Evolutionary conservation across 352 stramenopile genomes (phyloP).

Genomic region (Pythium folliculosum): DNA sequence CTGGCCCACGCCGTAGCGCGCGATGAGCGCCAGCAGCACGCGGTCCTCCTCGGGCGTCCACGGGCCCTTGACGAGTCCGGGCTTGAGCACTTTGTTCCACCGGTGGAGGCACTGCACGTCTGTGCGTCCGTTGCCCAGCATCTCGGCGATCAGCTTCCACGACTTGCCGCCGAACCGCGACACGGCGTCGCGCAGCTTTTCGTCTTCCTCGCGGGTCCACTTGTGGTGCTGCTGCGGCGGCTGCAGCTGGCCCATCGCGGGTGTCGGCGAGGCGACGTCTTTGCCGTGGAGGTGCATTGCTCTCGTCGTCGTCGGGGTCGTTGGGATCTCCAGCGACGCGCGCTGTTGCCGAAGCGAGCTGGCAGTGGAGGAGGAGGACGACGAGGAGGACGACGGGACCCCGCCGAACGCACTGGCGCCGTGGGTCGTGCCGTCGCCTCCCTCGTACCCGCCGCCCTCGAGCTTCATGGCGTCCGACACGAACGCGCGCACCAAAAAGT

Average conservation of each 20-base stretch:
- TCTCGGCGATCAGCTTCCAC: slow-evolving; percentile 94
- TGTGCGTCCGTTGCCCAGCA: slow-evolving; percentile 84
- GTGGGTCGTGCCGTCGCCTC: not conserved
- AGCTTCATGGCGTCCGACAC: slow-evolving; percentile 59
- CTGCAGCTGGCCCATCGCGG: too few relatives aligned
- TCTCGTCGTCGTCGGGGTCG: not conserved
- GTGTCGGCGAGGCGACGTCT: not conserved
- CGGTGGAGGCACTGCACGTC: slow-evolving; percentile 95
- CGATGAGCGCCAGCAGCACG: slow-evolving; percentile 70
- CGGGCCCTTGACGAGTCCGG: slow-evolving; percentile 84
- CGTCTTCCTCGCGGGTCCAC: slow-evolving; percentile 93
- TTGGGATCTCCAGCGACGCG: slow-evolving; percentile 3
- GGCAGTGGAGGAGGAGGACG: not conserved
- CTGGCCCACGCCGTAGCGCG: slow-evolving; percentile 83
- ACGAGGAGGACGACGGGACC: not conserved
- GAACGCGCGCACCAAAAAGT: slow-evolving; percentile 74
- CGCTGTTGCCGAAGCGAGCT: not conserved
- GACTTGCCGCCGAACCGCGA: slow-evolving; percentile 91
- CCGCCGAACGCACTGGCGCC: not conserved
- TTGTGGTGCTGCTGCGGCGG: slow-evolving; percentile 45
- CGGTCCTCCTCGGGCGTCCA: slow-evolving; percentile 90
- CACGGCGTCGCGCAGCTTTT: slow-evolving; percentile 86
- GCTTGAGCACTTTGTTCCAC: slow-evolving; percentile 95
- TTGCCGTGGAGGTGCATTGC: slow-evolving; percentile 7
- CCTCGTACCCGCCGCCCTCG: slow-evolving; percentile 19